Evolutionary conservation across 2,329 filamentous ascomycete genomes (phyloP), one percentile per base, ranked within the genome.

Genomic region (Penicillium sp.): DNA sequence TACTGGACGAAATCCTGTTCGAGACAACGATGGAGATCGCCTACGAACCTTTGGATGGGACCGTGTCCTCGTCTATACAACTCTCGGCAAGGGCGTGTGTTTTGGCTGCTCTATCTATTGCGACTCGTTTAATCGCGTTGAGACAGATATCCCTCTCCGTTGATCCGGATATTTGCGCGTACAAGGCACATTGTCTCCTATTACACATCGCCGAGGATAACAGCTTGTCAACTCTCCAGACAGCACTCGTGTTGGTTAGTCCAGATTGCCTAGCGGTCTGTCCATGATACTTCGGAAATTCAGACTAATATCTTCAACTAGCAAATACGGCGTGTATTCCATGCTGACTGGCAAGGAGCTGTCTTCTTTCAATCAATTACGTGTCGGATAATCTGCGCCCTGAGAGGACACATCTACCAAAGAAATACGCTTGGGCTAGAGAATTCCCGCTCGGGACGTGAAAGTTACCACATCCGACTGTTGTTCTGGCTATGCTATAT

Each of bases 401-500:
- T 59, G 10, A 29, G 20, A 5, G 56, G 58, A 3, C 51, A 57
- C 15, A 18, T 52, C 1, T 21, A 37, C 7, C n/a, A n/a, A 15
- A 43, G 4, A 23, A 27, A 24, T 15, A 30, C 3, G 24, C 18
- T 12, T 6, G 33, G 9, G 10, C 9, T 17, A 10, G 29, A 44
- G n/a, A 17, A 34, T 18, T 10, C 7, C 46, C 10, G 2, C 6
- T 33, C 13, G 43, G 34, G 49, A 29, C 34, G 27, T 10, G 42
- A 57, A 21, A 24, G 8, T 10, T 10, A 21, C 4, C 55, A 61
- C 8, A 52, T 34, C 30, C 49, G 52, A 34, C 33, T 13, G 9
- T 47, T 61, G 0, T 61, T 61, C 26, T 61, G 58, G 56, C 58
- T 84, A 5, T 78, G 76, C 54, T 84, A 82, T 50, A 71, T 71